Percentiles rank a stretch among this genome's conserved stretches.
Evolutionary conservation across 1,139 yeast genomes (phyloP).

Genomic region (Saccharomyces hybrid): DNA sequence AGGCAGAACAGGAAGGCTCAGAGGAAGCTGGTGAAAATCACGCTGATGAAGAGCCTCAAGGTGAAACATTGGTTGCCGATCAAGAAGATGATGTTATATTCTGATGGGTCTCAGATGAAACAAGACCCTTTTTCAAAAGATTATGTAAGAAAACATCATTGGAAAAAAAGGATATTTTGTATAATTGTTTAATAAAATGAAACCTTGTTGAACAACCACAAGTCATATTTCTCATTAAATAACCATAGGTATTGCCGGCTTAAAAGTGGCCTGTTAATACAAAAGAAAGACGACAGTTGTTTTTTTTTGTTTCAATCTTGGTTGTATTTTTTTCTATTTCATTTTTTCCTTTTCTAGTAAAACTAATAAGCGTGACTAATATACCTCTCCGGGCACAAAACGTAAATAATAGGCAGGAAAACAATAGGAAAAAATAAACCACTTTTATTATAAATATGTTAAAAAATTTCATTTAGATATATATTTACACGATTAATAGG

Average conservation of each 20-base stretch:
- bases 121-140: neutral
- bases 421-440: no score
- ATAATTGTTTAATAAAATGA: neutral
- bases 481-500: neutral
- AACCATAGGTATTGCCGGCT: neutral
- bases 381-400: neutral
- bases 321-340: neutral
- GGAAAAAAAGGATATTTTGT: neutral
- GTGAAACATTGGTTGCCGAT: slow-evolving; percentile 35
- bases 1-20: slow-evolving; percentile 13
- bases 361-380: neutral
- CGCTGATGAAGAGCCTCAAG: slow-evolving; percentile 12
- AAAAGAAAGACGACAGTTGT: neutral
- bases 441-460: no score
- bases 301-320: neutral
- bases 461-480: neutral
- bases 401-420: neutral
- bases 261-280: neutral
- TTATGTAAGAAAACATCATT: neutral
- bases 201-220: neutral
- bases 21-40: slow-evolving; percentile 8
- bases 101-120: slow-evolving; percentile 15
- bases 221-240: neutral
- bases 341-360: neutral
- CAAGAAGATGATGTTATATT: slow-evolving; percentile 46